Evolutionary conservation across 495 filamentous ascomycete species (phyloP).

Genomic region (Penicillium pancosmium): DNA sequence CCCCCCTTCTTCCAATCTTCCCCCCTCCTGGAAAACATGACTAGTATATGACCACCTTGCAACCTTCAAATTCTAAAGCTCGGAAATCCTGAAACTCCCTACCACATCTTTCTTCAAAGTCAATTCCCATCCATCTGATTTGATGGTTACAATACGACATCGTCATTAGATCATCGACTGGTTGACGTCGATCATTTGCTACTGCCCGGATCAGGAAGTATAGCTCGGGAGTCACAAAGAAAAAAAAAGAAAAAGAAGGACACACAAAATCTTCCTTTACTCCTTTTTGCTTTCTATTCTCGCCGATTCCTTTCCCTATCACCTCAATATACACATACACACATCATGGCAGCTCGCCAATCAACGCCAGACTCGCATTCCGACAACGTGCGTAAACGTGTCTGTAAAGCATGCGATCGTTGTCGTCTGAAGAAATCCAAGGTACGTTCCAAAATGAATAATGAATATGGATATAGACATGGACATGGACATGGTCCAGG

Average conservation of each 20-base stretch:
- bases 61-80: constrained; percentile 1
- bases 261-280: constrained; percentile 4
- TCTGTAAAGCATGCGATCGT: constrained; percentile 66
- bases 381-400: constrained; percentile 57
- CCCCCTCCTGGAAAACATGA: constrained; percentile 14
- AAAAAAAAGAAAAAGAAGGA: not conserved
- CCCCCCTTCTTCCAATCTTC: not conserved
- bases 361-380: constrained; percentile 50
- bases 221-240: constrained; percentile 18
- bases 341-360: constrained; percentile 50
- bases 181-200: constrained; percentile 34
- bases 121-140: constrained; percentile 14
- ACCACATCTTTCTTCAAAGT: constrained; percentile 17
- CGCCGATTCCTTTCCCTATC: constrained; percentile 1
- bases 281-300: constrained; percentile 8
- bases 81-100: constrained; percentile 5
- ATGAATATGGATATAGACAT: not conserved
- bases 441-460: constrained; percentile 37
- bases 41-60: constrained; percentile 23
- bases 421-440: constrained; percentile 68
- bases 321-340: constrained; percentile 11
- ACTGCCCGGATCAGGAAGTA: constrained; percentile 31
- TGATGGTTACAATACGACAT: constrained; percentile 18
- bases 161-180: constrained; percentile 37
- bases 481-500: not conserved